Base-by-base conservation (phyloP, 2,329 filamentous ascomycete genomes). In the Ascochyta rabiei region DNA sequence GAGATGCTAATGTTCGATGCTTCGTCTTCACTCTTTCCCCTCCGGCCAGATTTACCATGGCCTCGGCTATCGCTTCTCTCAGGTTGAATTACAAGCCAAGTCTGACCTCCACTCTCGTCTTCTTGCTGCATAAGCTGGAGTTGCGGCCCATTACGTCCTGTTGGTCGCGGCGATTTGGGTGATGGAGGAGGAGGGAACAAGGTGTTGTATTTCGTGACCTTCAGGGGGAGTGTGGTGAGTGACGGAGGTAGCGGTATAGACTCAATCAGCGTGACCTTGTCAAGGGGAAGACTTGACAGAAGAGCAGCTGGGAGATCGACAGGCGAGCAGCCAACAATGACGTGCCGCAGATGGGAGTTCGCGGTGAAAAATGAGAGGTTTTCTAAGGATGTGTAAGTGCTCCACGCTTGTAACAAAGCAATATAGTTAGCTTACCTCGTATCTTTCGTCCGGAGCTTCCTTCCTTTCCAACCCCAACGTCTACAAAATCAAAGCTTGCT, bases 51-150 rank as follows among this genome's bases (percentile, higher is more conserved):
- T 24, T 44, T 67, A 57, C 47, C 63, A 44, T 30, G 62, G 9
- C 57, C 62, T 42, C 72, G 70, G n/a, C 66, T 69, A 49, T 71
- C 72, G 24, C 66, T 71, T 30, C 72, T 58, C 56, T 73, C 72
- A 1, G 71, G 71, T 34, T 71, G 66, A 43, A 75, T 75, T 3
- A 75, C 72, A 8, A 75, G 61, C 72, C 72, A 75, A 4, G 72
- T 75, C 8, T 67, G 61, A 3, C 72, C 72, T 3, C 71, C 71
- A 2, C 64, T 66, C 0, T 66, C 61, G 23, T 72, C 67, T 38
- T 75, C 72, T 43, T 75, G 69, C 44, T 75, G 69, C 63, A 67
- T 72, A 30, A 74, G 68, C 50, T 74, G 71, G 0, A 75, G 62
- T 39, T 73, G 68, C 15, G 66, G 61, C 0, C 66, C 67, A 55